Evolutionary conservation across 441 rosid species (phyloP), one percentile per base, ranked within the genome.

Genomic region (Isatis lusitanica): DNA sequence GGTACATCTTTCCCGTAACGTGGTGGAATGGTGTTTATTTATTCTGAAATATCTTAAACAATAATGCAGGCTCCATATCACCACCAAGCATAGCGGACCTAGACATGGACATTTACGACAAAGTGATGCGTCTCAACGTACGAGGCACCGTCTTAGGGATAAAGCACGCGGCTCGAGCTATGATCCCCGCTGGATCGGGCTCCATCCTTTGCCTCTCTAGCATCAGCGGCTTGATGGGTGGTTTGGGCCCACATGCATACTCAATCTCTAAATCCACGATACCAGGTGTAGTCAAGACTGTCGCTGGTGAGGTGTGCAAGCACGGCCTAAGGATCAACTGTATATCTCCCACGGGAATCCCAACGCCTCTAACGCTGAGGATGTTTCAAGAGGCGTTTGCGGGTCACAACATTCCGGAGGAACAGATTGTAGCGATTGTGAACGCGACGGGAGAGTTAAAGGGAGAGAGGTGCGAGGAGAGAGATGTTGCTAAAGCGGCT

Each of bases 401-500:
- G 9, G 44, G 82, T 50, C 69, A 43, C 15, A 70, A 51, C 73
- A 57, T 84, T 76, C 73, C 68, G 9, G 58, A n/a, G 7, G 61
- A 59, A 76, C 80, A 48, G n/a, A 13, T 57, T 50, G 36, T 36
- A 40, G 65, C 63, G 18, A 71, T 77, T 16, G 80, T 77, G 38
- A 71, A 77, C 36, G 69, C 74, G 0, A 1, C 44, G 0, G 84
- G 78, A 8, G 85, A 80, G 47, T 68, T 88, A 4, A 88, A 88
- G 46, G 93, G 86, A 24, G 82, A 74, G 63, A 82, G 73, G 4
- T 78, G 86, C 24, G 85, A 85, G 11, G 82, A 80, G 17, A 83
- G 70, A n/a, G 90, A 88, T 67, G 79, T 86, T 5, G 90, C 87
- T 4, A 81, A 86, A 73, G 88, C 89, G 0, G 87, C 90, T 24